Evolutionary conservation across 2,329 filamentous ascomycete genomes (phyloP), one percentile per base, ranked within the genome.

Genomic region (Aspergillus sp.): DNA sequence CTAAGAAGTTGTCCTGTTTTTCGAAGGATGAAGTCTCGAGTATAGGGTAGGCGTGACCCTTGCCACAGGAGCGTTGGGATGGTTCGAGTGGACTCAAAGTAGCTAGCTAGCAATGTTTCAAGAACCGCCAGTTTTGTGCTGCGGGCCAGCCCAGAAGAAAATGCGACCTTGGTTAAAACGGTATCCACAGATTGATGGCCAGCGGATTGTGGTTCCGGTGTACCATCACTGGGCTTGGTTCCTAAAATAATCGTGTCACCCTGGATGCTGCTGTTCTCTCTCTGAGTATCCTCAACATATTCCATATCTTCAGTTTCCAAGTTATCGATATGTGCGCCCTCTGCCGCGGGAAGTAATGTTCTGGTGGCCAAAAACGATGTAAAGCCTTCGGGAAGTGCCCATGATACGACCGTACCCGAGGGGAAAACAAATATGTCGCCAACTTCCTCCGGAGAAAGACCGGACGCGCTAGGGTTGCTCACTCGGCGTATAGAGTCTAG

Each of bases 351-450:
- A 19, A 90, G 82, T 12, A 98, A 81, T 33, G 89, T 86, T 56
- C 84, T 84, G 8, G 90, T 90, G 5, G 90, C 87, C 23, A 92
- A 77, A 49, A 83, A 83, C 19, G 82, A 82, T 15, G 92, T 88
- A 17, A 91, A 85, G 57, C 89, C 86, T 60, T 91, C 84, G 1
- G 91, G 88, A 1, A 97, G 81, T 5, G 90, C 90, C 95, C 95
- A 99, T 23, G 91, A 89, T 6, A 98, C 95, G 7, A 98, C 84
- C 12, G 93, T 96, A 11, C 95, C 95, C 0, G 93, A 96, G 8
- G 93, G 92, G 65, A 99, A 99, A 56, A 99, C 88, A 70, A 98
- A 98, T 51, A 98, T 86, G 75, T 99, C 95, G 35, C 92, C 93
- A 57, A 86, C 73, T 68, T 80, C 79, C 55, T 77, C 79, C 3